Base-by-base conservation (phyloP, 345 rosid species). In the Fremontodendron californicum region DNA sequence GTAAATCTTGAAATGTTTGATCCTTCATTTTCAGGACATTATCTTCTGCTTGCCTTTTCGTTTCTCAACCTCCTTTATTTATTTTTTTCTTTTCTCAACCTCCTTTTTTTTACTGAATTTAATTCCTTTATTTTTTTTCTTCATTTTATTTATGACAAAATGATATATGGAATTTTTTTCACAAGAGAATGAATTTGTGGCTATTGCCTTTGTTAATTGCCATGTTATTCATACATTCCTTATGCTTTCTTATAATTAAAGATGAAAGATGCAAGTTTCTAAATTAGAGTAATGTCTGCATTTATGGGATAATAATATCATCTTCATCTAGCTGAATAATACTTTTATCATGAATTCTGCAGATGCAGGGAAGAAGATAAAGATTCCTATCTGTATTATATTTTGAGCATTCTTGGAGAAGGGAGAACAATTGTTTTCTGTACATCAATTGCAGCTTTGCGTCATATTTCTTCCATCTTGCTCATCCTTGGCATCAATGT, bases 351-450 rank as follows among this genome's bases (percentile, higher is more conserved):
- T 65, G 51, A 63, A 74, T 29, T 39, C 71, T 82, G 81, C 91
- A 93, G 98, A 79, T 96, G 97, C 80, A 87, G 82, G 82, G 99
- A 93, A 77, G 97, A 92, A 74, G 98, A 96, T 29, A 93, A 96
- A 83, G 97, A 96, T 84, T 90, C 92, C 18, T 87, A 90, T 79
- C 84, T 96, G 79, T 93, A 92, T 79, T 96, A 93, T 80, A 84
- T 92, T 82, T 86, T 96, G 83, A 92, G 94, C 73, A 88, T 92
- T 77, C 98, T 92, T 84, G 98, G 98, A 77, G 92, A 90, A 86
- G 97, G 97, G 70, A 91, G 98, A 73, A 87, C 97, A 37, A 91
- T 96, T 83, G 96, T 93, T 78, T 96, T 96, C 85, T 93, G 98
- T 79, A 92, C 98, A 63, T 96, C 98, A 62, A 91, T 96, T 85